A percentile compares a stretch with the other conserved stretches of the same genome.
Evolutionary conservation across 352 stramenopile genomes (phyloP).

Genomic region (Phytophthora multivora): DNA sequence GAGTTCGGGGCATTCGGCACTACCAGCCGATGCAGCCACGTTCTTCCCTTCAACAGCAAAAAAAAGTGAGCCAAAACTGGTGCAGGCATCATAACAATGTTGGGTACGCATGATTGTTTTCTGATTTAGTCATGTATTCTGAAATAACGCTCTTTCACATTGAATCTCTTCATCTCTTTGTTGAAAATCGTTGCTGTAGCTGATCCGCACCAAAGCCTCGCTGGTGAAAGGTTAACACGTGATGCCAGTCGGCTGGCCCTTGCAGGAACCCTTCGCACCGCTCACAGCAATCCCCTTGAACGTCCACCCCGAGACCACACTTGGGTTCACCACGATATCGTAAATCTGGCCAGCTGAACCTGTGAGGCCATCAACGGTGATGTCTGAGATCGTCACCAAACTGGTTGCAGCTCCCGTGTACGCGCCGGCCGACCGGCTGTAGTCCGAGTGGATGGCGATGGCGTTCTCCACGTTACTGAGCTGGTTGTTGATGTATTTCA

Average conservation of each 20-base stretch:
- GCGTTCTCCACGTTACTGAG: constrained; percentile 25
- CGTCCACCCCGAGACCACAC: constrained; percentile 20
- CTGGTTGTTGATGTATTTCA: constrained; percentile 31
- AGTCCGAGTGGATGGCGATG: constrained; percentile 24
- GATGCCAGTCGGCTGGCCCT: constrained; percentile 11
- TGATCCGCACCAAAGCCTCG: too few species aligned
- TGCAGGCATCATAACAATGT: too few species aligned
- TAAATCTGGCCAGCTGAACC: constrained; percentile 25
- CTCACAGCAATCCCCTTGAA: constrained; percentile 23
- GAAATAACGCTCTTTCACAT: too few species aligned
- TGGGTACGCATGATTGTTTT: too few species aligned
- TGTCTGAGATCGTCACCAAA: constrained; percentile 19
- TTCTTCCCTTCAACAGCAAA: neutral
- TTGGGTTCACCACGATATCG: constrained; percentile 31
- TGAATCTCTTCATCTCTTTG: too few species aligned
- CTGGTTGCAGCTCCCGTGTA: constrained; percentile 18
- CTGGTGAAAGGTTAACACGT: constrained; percentile 4
- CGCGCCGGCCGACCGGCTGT: constrained; percentile 18
- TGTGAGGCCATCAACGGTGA: constrained; percentile 17
- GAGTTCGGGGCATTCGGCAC: neutral
- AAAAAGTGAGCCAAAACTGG: too few species aligned
- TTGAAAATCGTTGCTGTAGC: too few species aligned
- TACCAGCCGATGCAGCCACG: neutral
- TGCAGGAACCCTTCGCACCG: constrained; percentile 14
- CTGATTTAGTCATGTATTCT: too few species aligned